Evolutionary conservation across 2,329 filamentous ascomycete genomes (phyloP).

Genomic region (Dendrostoma leiphaemia): DNA sequence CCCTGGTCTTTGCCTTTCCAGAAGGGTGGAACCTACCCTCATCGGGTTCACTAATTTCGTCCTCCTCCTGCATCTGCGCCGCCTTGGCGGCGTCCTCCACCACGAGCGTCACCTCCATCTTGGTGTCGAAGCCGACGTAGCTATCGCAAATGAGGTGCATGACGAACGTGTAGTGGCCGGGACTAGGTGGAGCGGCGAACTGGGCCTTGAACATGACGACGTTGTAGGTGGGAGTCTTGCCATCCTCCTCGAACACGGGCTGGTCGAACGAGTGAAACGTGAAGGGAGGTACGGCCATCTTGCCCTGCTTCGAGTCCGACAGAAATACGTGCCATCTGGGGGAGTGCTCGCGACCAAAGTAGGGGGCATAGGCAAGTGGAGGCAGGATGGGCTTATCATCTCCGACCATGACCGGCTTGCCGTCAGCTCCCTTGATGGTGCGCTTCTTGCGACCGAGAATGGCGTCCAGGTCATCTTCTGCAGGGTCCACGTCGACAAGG

Average conservation of each 20-base stretch:
- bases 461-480: constrained; percentile 87
- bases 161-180: constrained; percentile 90
- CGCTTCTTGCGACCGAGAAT: constrained; percentile 75
- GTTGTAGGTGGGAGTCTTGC: constrained; percentile 80
- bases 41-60: constrained; percentile 96
- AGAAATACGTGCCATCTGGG: constrained; percentile 95
- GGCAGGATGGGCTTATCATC: constrained; percentile 69
- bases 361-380: constrained; percentile 85
- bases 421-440: constrained; percentile 59
- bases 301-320: constrained; percentile 88
- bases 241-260: constrained; percentile 75
- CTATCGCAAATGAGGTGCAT: constrained; percentile 94
- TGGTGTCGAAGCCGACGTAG: constrained; percentile 91
- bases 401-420: constrained; percentile 48
- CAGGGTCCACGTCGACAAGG: constrained; percentile 86
- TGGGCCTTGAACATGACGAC: constrained; percentile 97
- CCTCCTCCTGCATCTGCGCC: constrained; percentile 75
- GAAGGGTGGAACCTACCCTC: constrained; percentile 67
- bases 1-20: background rate
- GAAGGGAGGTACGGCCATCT: constrained; percentile 94
- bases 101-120: constrained; percentile 83
- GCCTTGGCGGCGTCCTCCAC: constrained; percentile 90
- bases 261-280: constrained; percentile 93
- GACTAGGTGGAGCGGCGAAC: constrained; percentile 90
- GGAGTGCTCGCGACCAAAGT: constrained; percentile 84